These are phyloP conservation scores for Chenopodium berlandieri DNA, from an alignment of 148 eudicot genomes.

Conservation along the genomic window DNA sequence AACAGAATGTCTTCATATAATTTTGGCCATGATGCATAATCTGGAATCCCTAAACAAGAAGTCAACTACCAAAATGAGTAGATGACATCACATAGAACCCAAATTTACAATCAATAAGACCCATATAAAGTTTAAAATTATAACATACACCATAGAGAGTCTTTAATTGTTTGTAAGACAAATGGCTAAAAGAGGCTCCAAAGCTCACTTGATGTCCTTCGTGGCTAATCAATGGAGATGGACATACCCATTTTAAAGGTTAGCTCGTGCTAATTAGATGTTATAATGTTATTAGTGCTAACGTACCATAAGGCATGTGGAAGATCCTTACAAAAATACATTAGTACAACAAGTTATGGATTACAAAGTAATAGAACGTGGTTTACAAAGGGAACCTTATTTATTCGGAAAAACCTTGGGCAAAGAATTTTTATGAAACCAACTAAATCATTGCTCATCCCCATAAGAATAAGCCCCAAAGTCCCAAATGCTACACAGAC, in stretches of 20 bases:
- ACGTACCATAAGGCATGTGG: too few species aligned
- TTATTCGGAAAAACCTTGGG: background rate
- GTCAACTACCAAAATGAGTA: background rate
- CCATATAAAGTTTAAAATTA: too few species aligned
- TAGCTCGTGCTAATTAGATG: too few species aligned
- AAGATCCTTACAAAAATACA: too few species aligned
- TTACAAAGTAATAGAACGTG: background rate
- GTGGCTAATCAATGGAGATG: too few species aligned
- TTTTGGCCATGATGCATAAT: background rate
- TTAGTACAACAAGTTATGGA: too few species aligned
- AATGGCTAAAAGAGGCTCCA: background rate
- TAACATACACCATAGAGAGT: background rate
- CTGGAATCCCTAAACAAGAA: background rate
- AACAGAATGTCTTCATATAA: background rate
- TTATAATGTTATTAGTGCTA: too few species aligned
- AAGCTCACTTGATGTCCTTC: background rate
- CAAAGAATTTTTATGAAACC: background rate
- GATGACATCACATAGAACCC: background rate
- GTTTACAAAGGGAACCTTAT: background rate
- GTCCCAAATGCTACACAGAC: background rate
- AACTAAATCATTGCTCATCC: background rate
- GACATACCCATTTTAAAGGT: too few species aligned
- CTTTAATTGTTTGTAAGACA: background rate
- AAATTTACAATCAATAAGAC: background rate
- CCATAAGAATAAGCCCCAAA: background rate